Percentiles rank a stretch among this genome's conserved stretches.
phyloP scores from a whole-genome alignment of 345 rosid genomes.

The Aegle marmelos region DNA sequence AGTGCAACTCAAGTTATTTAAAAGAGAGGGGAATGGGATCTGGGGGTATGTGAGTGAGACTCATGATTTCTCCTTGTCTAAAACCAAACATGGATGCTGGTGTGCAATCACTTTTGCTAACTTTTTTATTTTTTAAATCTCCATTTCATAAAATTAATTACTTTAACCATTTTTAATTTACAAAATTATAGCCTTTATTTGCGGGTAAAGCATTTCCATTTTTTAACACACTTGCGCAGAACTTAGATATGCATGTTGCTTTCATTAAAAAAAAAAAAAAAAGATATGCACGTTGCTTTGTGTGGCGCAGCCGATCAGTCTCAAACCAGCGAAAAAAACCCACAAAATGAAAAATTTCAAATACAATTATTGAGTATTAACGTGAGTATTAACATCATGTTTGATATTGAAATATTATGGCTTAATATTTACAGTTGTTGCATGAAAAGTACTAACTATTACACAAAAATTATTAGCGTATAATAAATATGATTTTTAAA shows the following conservation, averaged over 20 bases:
- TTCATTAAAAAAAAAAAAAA: too few relatives aligned
- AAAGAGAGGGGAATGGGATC: slow-evolving; percentile 12
- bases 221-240: not conserved
- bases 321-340: too few relatives aligned
- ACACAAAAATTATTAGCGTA: too few relatives aligned
- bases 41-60: slow-evolving; percentile 8
- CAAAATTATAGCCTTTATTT: not conserved
- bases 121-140: not conserved
- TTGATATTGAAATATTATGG: too few relatives aligned
- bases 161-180: not conserved
- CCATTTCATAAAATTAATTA: not conserved
- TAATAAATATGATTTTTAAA: too few relatives aligned
- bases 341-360: too few relatives aligned
- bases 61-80: slow-evolving; percentile 24
- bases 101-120: slow-evolving; percentile 16
- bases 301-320: not conserved
- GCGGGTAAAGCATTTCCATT: not conserved
- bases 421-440: too few relatives aligned
- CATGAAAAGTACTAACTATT: too few relatives aligned
- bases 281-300: not conserved
- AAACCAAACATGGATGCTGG: slow-evolving; percentile 5
- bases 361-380: too few relatives aligned
- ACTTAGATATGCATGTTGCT: not conserved
- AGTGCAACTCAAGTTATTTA: slow-evolving; percentile 38
- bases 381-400: too few relatives aligned